phyloP scores from a whole-genome alignment of 1,139 yeast species.

The Hemisphaericaspora xylofermentans region DNA sequence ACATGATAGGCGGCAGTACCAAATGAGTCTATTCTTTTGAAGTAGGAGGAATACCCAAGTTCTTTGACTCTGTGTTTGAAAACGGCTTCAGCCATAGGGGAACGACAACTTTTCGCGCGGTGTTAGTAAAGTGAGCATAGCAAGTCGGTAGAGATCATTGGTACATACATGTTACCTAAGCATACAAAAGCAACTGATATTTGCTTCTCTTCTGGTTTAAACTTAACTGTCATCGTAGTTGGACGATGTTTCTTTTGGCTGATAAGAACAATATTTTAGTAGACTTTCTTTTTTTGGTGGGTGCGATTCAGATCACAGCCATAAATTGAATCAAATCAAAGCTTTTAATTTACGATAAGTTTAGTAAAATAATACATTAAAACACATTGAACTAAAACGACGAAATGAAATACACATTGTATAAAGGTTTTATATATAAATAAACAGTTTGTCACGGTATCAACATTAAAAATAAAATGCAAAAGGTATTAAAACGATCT shows the following conservation, averaged over 20 bases:
- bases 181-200: constrained; percentile 85
- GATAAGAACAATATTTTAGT: neutral
- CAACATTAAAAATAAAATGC: neutral
- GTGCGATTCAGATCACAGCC: no score
- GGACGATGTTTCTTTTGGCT: neutral
- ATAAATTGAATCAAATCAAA: no score
- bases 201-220: constrained; percentile 25
- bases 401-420: neutral
- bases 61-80: constrained; percentile 64
- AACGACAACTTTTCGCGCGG: constrained; percentile 63
- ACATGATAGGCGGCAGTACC: constrained; percentile 86
- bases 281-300: neutral
- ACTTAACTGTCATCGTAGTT: constrained; percentile 16
- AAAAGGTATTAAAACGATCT: neutral
- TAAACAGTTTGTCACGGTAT: neutral
- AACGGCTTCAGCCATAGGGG: constrained; percentile 98
- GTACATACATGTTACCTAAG: constrained; percentile 78
- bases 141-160: neutral
- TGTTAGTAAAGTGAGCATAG: neutral
- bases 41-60: constrained; percentile 36
- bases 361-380: neutral
- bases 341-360: neutral
- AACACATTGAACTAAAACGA: neutral
- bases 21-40: constrained; percentile 72
- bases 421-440: neutral